Base-by-base conservation (phyloP, 1,139 yeast species). In the Saccharomyces uvarum region DNA sequence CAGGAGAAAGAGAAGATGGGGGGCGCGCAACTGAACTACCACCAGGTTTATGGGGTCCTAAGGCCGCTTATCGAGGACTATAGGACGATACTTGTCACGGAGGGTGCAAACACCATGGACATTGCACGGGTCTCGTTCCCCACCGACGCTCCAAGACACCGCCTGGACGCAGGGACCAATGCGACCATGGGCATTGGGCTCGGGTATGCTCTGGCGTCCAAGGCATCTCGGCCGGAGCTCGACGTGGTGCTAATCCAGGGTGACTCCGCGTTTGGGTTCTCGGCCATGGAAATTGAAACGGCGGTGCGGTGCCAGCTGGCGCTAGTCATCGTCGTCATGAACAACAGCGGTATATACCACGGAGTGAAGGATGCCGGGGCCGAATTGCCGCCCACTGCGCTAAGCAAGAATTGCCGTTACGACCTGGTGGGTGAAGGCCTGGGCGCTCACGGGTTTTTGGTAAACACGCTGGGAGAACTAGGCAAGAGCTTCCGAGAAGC, bases 51-150 rank as follows among this genome's bases (percentile, higher is more conserved):
- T 65, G 76, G 74, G 26, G 69, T 69, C 0, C 70, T 83, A n/a
- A 69, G 81, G 46, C 75, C 73, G 2, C 61, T 69, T 8, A 66
- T 78, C 44, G 57, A 67, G 28, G 69, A 71, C 26, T 58, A 66
- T 4, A 60, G 71, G 11, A 70, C 78, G 1, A 64, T 81, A 4
- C 72, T 77, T 48, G 77, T 83, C 1, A 75, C 81, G 3, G 88
- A 83, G 65, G 88, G 88, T 13, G 88, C 88, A 1, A 82, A 83
- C 63, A 82, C 88, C 0, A 83, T 83, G 88, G 88, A 83, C 61
- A 73, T 79, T 42, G 82, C 87, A 1, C 73, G 88, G 50, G 73
- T 82, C 4, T 77, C 84, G 0, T 83, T 83, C 65, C 79, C 81
- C 3, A 73, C 82, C 49, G 67, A 71, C n/a, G 59, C 61, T 4